Base-by-base conservation (phyloP, 2,329 filamentous ascomycete genomes). In the Colletotrichum incanum region DNA sequence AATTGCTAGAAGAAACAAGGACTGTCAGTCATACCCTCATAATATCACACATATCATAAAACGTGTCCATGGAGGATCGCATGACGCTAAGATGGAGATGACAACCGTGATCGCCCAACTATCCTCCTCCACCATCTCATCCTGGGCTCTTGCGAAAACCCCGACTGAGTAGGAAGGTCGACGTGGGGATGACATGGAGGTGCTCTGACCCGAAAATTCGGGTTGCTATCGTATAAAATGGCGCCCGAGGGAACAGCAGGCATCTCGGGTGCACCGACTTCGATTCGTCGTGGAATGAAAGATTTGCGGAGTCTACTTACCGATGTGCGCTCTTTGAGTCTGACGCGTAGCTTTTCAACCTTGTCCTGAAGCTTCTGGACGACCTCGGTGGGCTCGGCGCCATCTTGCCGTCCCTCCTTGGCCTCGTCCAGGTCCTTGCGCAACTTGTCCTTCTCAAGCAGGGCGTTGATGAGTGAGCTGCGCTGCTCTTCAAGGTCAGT, bases 401-500 rank as follows among this genome's bases (percentile, higher is more conserved):
- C 63, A 73, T 81, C 74, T 76, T 79, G 43, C 80, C 78, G 26
- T 76, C 75, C 74, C 73, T 86, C 84, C 66, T 79, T 84, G 66
- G 80, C 79, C 61, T 85, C 84, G 74, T 89, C 87, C 45, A 86
- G 80, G 70, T 89, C 85, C 78, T 88, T 88, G 66, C 87, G 86
- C 65, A 91, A 82, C 79, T 87, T 87, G 72, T 92, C 89, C 78
- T 91, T 91, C 74, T 87, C 86, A 56, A 92, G 83, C 23, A 92
- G 83, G 55, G 88, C 87, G 50, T 89, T 85, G 75, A 92, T 85
- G 31, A 92, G 85, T 77, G 92, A 89, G 58, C 86, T 85, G 80
- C 90, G 89, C 76, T 89, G 86, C 72, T 87, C 84, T 65, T 91
- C 88, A 61, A 85, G 83, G 78, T 91, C 89, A 66, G 85, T 82